phyloP scores from a whole-genome alignment of 2,329 filamentous ascomycete species.

The Didymosphaeria variabile region DNA sequence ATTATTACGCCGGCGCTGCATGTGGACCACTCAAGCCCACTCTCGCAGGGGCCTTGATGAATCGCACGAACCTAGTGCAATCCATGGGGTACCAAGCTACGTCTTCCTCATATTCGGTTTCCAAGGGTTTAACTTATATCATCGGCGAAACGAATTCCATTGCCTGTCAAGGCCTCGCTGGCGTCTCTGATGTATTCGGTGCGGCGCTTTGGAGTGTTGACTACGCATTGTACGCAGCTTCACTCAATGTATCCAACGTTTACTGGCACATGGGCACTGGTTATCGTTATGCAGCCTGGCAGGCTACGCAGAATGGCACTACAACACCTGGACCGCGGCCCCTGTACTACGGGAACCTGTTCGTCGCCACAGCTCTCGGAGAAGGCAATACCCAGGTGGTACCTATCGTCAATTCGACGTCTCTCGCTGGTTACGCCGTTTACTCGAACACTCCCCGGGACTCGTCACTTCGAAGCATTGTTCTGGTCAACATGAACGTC shows the following conservation, averaged over 20 bases:
- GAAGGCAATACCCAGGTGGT: not conserved
- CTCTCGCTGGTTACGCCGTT: not conserved
- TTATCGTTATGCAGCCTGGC: constrained; percentile 69
- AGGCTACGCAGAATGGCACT: constrained; percentile 46
- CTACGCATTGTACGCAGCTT: constrained; percentile 67
- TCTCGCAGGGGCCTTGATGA: constrained; percentile 51
- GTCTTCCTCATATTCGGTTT: not conserved
- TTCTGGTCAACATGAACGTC: not conserved
- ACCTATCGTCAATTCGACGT: not conserved
- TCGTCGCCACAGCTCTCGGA: not conserved
- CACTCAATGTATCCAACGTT: constrained; percentile 64
- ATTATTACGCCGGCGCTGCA: not conserved
- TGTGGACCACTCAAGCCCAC: not conserved
- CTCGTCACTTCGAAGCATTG: not conserved
- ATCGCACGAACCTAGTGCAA: constrained; percentile 63
- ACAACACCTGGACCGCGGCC: not conserved
- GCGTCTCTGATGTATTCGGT: constrained; percentile 71
- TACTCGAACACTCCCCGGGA: not conserved
- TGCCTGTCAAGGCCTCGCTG: constrained; percentile 68
- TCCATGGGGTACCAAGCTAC: constrained; percentile 34
- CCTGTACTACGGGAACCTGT: not conserved
- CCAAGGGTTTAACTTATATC: constrained; percentile 57
- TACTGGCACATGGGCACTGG: constrained; percentile 73
- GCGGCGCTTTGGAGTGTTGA: constrained; percentile 72
- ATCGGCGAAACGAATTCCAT: constrained; percentile 70